A percentile compares a stretch with the other conserved stretches of the same genome.
Conservation (phyloP, 169 alveolate species). For the Plasmodium falciparum region DNA sequence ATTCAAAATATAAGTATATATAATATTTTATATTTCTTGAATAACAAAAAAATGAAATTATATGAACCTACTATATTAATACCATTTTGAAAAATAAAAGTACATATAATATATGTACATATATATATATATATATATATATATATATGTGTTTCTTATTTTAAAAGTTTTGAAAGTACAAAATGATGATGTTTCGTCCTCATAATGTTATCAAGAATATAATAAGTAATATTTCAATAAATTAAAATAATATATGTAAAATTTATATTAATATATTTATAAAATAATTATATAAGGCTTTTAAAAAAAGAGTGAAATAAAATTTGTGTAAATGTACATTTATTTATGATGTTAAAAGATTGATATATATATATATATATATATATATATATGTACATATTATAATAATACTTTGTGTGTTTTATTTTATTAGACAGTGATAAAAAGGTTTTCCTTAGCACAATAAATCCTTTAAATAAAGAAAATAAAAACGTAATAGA, state of each 20-base stretch:
- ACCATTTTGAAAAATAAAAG: too few species aligned
- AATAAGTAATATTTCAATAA: constrained; percentile 14
- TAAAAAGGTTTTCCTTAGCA: constrained; percentile 14
- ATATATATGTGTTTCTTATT: not conserved
- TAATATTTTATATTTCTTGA: too few species aligned
- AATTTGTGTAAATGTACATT: not conserved
- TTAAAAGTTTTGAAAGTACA: not conserved
- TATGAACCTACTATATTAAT: too few species aligned
- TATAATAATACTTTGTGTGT: not conserved
- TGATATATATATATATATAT: not conserved
- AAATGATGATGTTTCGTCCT: constrained; percentile 21
- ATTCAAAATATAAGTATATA: too few species aligned
- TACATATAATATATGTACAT: too few species aligned
- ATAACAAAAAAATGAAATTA: too few species aligned
- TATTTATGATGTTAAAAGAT: not conserved
- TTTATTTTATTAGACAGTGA: constrained; percentile 1
- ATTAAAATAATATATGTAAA: not conserved
- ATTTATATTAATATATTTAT: not conserved
- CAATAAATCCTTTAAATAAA: constrained; percentile 9
- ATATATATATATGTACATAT: constrained; percentile 14
- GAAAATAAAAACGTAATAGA: not conserved
- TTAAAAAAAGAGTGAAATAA: not conserved
- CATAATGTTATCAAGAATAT: not conserved
- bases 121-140: too few species aligned
- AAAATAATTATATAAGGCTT: too few species aligned